A percentile compares a stretch with the other conserved stretches of the same genome.
Conservation (phyloP, 768 basidiomycete genomes). For the Rhizopogon rudus region DNA sequence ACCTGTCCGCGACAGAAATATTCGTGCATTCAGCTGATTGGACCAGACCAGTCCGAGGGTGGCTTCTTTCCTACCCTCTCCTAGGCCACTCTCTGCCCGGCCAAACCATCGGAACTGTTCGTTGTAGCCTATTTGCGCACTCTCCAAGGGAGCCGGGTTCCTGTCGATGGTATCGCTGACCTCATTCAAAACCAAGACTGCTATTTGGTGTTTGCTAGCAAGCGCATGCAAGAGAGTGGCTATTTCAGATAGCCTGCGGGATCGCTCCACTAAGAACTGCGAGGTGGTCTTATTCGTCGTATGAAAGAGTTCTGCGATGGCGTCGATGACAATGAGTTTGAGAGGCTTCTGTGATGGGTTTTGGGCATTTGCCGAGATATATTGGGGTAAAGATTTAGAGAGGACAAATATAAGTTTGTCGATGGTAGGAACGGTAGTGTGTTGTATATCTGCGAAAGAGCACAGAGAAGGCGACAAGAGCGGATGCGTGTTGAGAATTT, state of each 20-base stretch:
- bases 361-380: conserved; percentile 35
- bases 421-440: conserved; percentile 51
- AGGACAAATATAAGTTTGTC: conserved; percentile 53
- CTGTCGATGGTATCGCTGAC: conserved; percentile 73
- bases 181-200: conserved; percentile 85
- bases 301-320: conserved; percentile 83
- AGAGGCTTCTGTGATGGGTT: conserved; percentile 47
- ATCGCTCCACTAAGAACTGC: conserved; percentile 63
- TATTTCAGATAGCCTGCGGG: conserved; percentile 62
- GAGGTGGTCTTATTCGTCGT: conserved; percentile 54
- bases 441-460: conserved; percentile 55
- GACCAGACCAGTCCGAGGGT: conserved; percentile 90
- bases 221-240: conserved; percentile 68
- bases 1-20: conserved; percentile 78
- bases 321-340: conserved; percentile 81
- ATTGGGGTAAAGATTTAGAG: conserved; percentile 45
- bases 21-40: conserved; percentile 81
- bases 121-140: conserved; percentile 51
- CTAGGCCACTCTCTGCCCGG: conserved; percentile 52
- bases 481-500: conserved; percentile 55
- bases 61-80: conserved; percentile 69
- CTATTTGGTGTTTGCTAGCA: conserved; percentile 57
- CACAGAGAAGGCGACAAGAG: conserved; percentile 38
- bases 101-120: conserved; percentile 77
- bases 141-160: conserved; percentile 7